phyloP scores from a whole-genome alignment of 495 filamentous ascomycete species.

The Podospora didyma region DNA sequence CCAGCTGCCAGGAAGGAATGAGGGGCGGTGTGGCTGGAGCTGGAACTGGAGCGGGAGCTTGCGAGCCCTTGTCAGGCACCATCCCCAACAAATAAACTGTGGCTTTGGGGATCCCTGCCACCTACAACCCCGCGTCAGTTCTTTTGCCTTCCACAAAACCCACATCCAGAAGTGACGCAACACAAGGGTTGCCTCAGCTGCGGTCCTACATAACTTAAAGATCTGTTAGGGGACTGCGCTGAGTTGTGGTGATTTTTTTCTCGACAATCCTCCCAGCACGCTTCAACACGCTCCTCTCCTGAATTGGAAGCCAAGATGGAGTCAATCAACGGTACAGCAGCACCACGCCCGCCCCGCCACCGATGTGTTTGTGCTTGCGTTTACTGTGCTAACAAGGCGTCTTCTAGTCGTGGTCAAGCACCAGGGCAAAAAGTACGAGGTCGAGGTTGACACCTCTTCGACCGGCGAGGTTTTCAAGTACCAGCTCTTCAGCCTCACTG shows the following conservation, averaged over 20 bases:
- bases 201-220: background rate
- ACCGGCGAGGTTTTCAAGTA: constrained; percentile 92
- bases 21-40: background rate
- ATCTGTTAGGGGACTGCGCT: background rate
- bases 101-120: constrained; percentile 2
- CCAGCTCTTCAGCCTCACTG: constrained; percentile 90
- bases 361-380: background rate
- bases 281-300: background rate
- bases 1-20: background rate
- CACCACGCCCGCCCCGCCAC: background rate
- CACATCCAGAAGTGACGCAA: constrained; percentile 10
- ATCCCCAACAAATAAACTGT: background rate
- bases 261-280: background rate
- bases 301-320: constrained; percentile 17
- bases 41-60: background rate
- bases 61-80: background rate
- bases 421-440: constrained; percentile 86
- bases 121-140: constrained; percentile 19
- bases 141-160: constrained; percentile 19
- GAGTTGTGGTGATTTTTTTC: background rate
- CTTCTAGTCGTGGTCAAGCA: constrained; percentile 84
- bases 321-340: constrained; percentile 23
- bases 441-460: constrained; percentile 81
- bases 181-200: constrained; percentile 8
- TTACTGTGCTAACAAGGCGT: background rate